Evolutionary conservation across 2,329 filamentous ascomycete genomes (phyloP), one percentile per base, ranked within the genome.

Genomic region (Neonectria sp.): DNA sequence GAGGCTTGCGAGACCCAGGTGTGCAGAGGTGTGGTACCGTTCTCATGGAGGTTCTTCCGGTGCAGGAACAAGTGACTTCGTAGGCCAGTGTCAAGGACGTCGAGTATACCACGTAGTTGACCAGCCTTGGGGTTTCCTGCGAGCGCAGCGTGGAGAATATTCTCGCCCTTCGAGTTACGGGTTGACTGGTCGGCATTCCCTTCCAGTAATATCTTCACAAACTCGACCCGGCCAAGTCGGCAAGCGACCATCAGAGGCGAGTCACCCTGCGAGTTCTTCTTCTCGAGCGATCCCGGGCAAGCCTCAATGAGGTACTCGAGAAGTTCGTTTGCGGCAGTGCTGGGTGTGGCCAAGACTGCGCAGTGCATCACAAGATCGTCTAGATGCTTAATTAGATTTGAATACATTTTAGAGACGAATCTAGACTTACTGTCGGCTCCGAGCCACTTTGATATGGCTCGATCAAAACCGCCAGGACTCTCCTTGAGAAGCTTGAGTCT

Each of bases 171-270:
- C 11, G 80, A 81, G 75, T 93, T 91, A 27, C 90, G 90, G 37
- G 82, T 82, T 1, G 89, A 88, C 75, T 93, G 91, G 75, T 96
- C 89, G 2, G 93, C 92, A 3, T 92, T 93, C 29, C 87, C 88
- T 1, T 86, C 82, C 57, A 95, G 85, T 40, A 97, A 85, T 0
- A 89, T 82, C 73, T 89, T 88, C 17, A 87, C 86, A 24, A 87
- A 86, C 2, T 89, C 82, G 17, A 85, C 72, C 24, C 87, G 86
- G 12, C 87, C 86, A 3, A 88, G 80, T 2, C 84, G 80, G 68
- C 90, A 91, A 2, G 93, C 93, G 11, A 93, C 77, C 63, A 90
- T 86, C 1, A 97, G 83, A 2, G 94, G 93, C 0, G 93, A 95
- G 57, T 86, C 82, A 0, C 89, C 89, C 8, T 82, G 75, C 1